Percentiles rank a stretch among this genome's conserved stretches.
phyloP scores from a whole-genome alignment of 768 basidiomycete genomes.

The Lentinula aciculospora region DNA sequence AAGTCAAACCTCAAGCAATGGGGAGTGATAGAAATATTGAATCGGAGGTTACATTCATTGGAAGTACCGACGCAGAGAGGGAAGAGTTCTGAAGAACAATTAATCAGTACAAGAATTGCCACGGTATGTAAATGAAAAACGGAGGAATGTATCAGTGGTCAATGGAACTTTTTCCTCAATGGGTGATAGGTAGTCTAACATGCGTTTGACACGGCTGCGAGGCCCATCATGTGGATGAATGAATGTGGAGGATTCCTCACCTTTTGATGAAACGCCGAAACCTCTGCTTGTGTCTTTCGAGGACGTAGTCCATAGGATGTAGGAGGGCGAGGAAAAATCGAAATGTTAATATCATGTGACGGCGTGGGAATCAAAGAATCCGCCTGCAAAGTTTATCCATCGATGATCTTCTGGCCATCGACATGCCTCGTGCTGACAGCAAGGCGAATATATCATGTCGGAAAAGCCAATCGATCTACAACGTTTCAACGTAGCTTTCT shows the following conservation, averaged over 20 bases:
- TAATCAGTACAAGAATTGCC: not conserved
- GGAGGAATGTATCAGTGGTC: not conserved
- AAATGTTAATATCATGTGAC: too few species aligned
- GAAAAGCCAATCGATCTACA: slow-evolving; percentile 6
- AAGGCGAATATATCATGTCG: slow-evolving; percentile 27
- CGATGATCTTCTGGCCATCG: slow-evolving; percentile 7
- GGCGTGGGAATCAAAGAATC: not conserved
- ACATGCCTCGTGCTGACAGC: slow-evolving; percentile 35
- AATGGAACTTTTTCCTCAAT: slow-evolving; percentile 28
- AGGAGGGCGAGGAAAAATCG: too few species aligned
- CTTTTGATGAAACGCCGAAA: not conserved
- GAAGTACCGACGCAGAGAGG: too few species aligned
- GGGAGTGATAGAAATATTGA: too few species aligned
- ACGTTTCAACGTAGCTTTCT: slow-evolving; percentile 9
- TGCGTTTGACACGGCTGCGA: slow-evolving; percentile 37
- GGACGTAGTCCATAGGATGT: too few species aligned
- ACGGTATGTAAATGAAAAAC: not conserved
- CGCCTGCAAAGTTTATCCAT: slow-evolving; percentile 9
- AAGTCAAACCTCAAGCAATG: too few species aligned
- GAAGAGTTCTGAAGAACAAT: too few species aligned
- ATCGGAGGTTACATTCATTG: too few species aligned
- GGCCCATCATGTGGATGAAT: slow-evolving; percentile 28
- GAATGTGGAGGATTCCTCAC: slow-evolving; percentile 4
- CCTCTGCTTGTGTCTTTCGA: too few species aligned
- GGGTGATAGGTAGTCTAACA: slow-evolving; percentile 48